These are phyloP conservation scores for Arthrobotrys entomopaga DNA, from an alignment of 2,329 filamentous ascomycete genomes.

Conservation along the genomic window DNA sequence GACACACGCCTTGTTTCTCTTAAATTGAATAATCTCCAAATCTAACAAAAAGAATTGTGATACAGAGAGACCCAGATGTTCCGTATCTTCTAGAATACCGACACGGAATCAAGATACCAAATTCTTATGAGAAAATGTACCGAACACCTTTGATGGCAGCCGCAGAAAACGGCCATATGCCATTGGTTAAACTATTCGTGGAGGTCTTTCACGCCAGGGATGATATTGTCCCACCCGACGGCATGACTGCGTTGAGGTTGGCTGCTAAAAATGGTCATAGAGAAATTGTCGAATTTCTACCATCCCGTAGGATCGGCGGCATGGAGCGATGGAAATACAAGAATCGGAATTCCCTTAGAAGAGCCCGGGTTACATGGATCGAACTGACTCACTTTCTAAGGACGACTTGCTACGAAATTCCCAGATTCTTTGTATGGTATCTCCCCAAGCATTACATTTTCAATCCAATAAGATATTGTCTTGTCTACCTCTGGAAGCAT, in stretches of 20 bases:
- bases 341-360: constrained; percentile 24
- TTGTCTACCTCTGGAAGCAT: constrained; percentile 42
- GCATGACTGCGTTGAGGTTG: constrained; percentile 46
- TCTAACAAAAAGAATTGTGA: constrained; percentile 8
- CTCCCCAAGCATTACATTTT: constrained; percentile 45
- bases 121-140: constrained; percentile 11
- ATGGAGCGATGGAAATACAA: constrained; percentile 47
- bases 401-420: constrained; percentile 33
- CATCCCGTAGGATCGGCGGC: constrained; percentile 42
- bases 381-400: constrained; percentile 31
- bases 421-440: constrained; percentile 46
- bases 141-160: constrained; percentile 51
- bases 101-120: constrained; percentile 13
- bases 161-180: constrained; percentile 49
- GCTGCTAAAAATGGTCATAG: constrained; percentile 43
- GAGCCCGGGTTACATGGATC: constrained; percentile 7
- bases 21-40: not conserved
- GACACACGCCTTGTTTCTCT: too few relatives aligned
- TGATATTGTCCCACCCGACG: constrained; percentile 47
- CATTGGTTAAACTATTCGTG: constrained; percentile 49
- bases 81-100: constrained; percentile 18
- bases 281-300: constrained; percentile 50
- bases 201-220: constrained; percentile 52
- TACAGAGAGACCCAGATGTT: constrained; percentile 14
- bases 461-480: constrained; percentile 11